phyloP scores from a whole-genome alignment of 768 basidiomycete species.

The Melanogaster broomeanus region DNA sequence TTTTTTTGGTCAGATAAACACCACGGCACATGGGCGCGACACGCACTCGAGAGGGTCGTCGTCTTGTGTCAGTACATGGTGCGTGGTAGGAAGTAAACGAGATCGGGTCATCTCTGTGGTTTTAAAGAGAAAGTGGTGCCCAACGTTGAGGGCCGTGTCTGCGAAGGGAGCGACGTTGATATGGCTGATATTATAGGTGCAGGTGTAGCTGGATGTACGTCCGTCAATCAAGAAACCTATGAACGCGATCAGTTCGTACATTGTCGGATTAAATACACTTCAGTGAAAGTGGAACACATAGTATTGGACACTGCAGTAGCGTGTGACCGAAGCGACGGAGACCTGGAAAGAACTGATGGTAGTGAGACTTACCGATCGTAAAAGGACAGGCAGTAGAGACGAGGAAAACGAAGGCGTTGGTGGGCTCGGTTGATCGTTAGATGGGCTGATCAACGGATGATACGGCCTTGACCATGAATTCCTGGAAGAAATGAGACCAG shows the following conservation, averaged over 20 bases:
- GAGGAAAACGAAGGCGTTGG: not conserved
- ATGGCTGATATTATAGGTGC: conserved; percentile 9
- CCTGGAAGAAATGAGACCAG: not conserved
- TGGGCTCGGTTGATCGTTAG: conserved; percentile 7
- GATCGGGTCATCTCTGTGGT: conserved; percentile 19
- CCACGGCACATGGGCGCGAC: not conserved
- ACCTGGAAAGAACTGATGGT: conserved; percentile 1
- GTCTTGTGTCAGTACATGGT: conserved; percentile 11
- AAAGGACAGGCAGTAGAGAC: conserved; percentile 10
- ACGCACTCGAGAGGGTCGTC: conserved; percentile 33
- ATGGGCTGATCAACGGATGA: conserved; percentile 5
- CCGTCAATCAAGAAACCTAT: conserved; percentile 19
- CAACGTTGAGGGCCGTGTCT: conserved; percentile 10
- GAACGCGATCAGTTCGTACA: conserved; percentile 14
- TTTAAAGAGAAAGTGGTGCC: conserved; percentile 17
- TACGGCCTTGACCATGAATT: conserved; percentile 19
- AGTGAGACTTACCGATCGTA: conserved; percentile 28
- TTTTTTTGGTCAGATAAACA: conserved; percentile 8
- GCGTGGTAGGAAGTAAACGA: conserved; percentile 27
- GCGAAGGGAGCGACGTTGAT: conserved; percentile 8
- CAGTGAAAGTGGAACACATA: conserved; percentile 7
- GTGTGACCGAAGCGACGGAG: conserved; percentile 1
- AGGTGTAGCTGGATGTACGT: conserved; percentile 13
- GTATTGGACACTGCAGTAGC: too few species aligned
- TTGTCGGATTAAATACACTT: conserved; percentile 1